Base-by-base conservation (phyloP, 2,329 filamentous ascomycete species). In the Scolecobasidium constrictum region DNA sequence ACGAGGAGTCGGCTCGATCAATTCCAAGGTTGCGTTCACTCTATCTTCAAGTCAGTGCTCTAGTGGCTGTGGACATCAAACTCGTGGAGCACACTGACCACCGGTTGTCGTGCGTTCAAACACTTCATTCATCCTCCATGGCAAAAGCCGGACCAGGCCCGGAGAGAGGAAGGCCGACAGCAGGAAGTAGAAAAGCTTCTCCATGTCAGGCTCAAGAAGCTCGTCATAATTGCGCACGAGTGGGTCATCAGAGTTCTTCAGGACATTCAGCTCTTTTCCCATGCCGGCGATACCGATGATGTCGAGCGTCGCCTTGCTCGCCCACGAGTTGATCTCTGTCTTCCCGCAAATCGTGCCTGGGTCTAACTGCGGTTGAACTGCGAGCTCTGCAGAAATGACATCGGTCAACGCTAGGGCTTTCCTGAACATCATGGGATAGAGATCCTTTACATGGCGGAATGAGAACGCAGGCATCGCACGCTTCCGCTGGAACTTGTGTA, bases 351-450 rank as follows among this genome's bases (percentile, higher is more conserved):
- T 46, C n/a, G 43, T 39, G 19, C 58, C 54, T 7, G 16, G 9
- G 11, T 7, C 5, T 4, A 9, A 3, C 62, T 48, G 3, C 50
- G 61, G 45, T 12, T 76, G 56, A 18, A 70, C 60, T 6, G 63
- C 44, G 13, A 77, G 56, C 19, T 70, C 60, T 5, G 63, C 58
- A 1, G 68, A 71, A 59, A 94, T 79, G 38, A 72, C 71, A 15
- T 73, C 60, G 4, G 80, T 76, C 52, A 80, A 74, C 56, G 90
- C 80, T 6, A 72, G 60, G 1, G 81, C 74, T 62, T 93, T 94
- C 16, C 63, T 53, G 86, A 86, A 94, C 61, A 95, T 94, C 4
- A 83, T 65, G 0, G 85, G 81, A 52, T 93, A 92, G 11, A 94
- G 66, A 46, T 90, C 75, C 57, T 93, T 93, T 57, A 94, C 69